Evolutionary conservation across 768 basidiomycete species (phyloP).

Genomic region (Cystofilobasidium ferigula): DNA sequence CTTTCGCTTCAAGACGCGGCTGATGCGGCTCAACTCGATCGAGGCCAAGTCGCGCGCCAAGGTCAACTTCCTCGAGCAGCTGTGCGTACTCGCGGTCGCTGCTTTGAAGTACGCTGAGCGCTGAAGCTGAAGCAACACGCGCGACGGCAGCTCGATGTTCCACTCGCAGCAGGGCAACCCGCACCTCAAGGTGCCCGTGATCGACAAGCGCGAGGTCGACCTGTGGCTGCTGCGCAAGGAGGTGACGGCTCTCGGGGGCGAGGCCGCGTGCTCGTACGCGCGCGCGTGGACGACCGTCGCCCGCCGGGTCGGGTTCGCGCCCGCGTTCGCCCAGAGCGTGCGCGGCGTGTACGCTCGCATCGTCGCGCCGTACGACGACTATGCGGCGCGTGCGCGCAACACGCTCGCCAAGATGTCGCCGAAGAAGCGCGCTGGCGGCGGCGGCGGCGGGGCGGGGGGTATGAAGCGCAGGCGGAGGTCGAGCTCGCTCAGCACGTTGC

Average conservation of each 20-base stretch:
- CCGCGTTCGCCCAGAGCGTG: constrained; percentile 71
- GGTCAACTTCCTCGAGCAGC: constrained; percentile 90
- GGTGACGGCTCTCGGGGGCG: constrained; percentile 78
- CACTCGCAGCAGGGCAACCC: constrained; percentile 90
- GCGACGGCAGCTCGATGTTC: constrained; percentile 46
- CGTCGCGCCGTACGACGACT: constrained; percentile 92
- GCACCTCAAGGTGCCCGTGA: constrained; percentile 81
- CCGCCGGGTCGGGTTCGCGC: constrained; percentile 66
- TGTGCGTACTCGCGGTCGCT: too few relatives aligned
- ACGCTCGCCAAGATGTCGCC: constrained; percentile 34
- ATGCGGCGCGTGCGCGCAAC: constrained; percentile 50
- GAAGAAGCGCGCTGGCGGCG: background rate
- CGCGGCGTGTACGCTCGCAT: constrained; percentile 81
- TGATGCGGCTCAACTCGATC: constrained; percentile 89
- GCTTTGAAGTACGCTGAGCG: too few relatives aligned
- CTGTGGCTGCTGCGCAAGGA: constrained; percentile 87
- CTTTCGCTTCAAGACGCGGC: constrained; percentile 89
- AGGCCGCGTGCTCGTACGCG: constrained; percentile 72
- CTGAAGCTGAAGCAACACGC: too few relatives aligned
- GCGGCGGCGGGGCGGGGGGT: background rate
- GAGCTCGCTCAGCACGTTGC: background rate
- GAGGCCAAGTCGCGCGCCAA: constrained; percentile 95
- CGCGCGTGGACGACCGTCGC: constrained; percentile 86
- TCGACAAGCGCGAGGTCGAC: constrained; percentile 85
- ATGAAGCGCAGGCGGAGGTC: background rate